Evolutionary conservation across 2,329 filamentous ascomycete genomes (phyloP).

Genomic region (Chlorencoelia australis): DNA sequence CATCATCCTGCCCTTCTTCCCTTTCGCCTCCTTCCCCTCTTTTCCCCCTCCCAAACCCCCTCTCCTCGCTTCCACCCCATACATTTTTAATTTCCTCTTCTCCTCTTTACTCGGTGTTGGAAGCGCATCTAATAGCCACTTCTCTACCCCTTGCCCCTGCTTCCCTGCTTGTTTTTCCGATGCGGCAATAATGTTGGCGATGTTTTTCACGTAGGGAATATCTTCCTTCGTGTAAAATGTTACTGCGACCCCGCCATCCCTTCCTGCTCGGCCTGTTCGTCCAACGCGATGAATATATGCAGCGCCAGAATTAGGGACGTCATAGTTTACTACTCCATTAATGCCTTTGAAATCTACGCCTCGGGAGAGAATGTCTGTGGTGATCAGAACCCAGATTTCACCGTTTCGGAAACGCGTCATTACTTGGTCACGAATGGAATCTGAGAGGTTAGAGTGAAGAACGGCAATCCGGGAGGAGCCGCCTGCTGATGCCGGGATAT

Average conservation of each 20-base stretch:
- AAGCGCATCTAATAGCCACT: conserved; percentile 81
- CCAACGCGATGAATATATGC: conserved; percentile 91
- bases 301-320: conserved; percentile 84
- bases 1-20: conserved; percentile 31
- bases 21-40: conserved; percentile 29
- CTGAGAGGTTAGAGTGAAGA: conserved; percentile 77
- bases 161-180: conserved; percentile 63
- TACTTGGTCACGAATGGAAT: conserved; percentile 63
- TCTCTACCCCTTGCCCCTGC: conserved; percentile 52
- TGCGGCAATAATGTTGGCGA: conserved; percentile 83
- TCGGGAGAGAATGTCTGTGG: conserved; percentile 83
- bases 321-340: conserved; percentile 95
- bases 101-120: conserved; percentile 77
- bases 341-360: conserved; percentile 93
- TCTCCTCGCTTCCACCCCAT: conserved; percentile 67
- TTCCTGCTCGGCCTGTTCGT: conserved; percentile 78
- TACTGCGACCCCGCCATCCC: conserved; percentile 78
- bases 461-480: conserved; percentile 78
- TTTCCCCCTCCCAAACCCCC: conserved; percentile 23
- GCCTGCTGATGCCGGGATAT: conserved; percentile 82
- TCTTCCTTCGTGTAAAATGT: conserved; percentile 96
- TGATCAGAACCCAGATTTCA: conserved; percentile 94
- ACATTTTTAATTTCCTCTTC: conserved; percentile 69
- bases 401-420: conserved; percentile 86
- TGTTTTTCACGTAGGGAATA: conserved; percentile 76